A percentile compares a stretch with the other conserved stretches of the same genome.
Evolutionary conservation across 148 eudicot genomes (phyloP).

Genomic region (Rheum nobile): DNA sequence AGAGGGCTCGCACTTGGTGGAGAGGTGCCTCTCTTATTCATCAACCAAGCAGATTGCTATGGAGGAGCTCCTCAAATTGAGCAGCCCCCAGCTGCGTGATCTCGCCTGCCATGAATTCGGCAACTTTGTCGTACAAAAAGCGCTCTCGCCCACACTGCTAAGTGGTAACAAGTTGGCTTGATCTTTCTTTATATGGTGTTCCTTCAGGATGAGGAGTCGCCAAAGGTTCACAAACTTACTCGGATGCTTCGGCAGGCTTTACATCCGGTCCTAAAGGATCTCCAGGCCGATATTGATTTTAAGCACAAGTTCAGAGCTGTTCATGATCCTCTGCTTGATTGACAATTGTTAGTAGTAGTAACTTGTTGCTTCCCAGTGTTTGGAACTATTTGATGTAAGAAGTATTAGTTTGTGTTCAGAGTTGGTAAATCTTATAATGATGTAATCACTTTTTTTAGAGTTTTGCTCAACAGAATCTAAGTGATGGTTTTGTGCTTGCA

Average conservation of each 20-base stretch:
- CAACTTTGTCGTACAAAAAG: neutral
- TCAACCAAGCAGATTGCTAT: neutral
- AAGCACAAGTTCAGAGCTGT: neutral
- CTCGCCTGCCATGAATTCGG: neutral
- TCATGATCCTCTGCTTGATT: neutral
- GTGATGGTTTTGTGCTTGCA: neutral
- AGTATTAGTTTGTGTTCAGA: neutral
- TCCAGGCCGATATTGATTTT: neutral
- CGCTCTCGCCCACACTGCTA: neutral
- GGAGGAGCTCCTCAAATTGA: neutral
- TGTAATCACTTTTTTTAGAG: neutral
- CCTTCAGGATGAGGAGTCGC: neutral
- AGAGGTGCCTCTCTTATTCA: neutral
- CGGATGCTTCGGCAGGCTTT: neutral
- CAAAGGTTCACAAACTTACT: neutral
- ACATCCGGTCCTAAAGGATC: neutral
- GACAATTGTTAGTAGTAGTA: neutral
- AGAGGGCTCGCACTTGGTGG: constrained; percentile 3
- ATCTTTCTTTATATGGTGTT: neutral
- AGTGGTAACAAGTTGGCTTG: neutral
- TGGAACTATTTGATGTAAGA: neutral
- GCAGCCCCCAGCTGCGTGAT: neutral
- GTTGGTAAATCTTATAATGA: neutral
- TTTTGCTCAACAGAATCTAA: neutral
- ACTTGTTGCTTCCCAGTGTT: neutral